Base-by-base conservation (phyloP, 352 stramenopile genomes). In the Phytophthora sansomeana region DNA sequence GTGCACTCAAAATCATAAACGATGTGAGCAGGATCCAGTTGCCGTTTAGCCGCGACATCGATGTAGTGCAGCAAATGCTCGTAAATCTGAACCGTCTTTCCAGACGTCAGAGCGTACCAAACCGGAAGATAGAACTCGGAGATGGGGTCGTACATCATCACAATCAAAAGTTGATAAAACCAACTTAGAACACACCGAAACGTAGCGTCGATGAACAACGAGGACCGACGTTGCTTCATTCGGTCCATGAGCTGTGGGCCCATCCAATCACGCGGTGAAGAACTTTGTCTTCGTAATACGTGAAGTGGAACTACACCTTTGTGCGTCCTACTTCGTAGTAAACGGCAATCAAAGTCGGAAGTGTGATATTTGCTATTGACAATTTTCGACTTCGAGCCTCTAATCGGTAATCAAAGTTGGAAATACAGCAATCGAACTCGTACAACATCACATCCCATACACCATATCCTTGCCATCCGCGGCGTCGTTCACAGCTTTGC, bases 91-190 rank as follows among this genome's bases (percentile, higher is more conserved):
- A 8, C 16, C 33, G 33, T n/a, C 10, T 38, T 38, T 38, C 33
- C 33, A 38, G 9, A 38, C 4, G 33, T 38, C 10, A 41, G 35
- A 6, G 16, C 35, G 4, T 41, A 41, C 35, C 35, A 41, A 35
- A 66, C 7, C 17, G 17, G 48, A 5, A 54, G n/a, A n/a, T 66
- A 59, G 0, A 59, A 29, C 4, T 54, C 48, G 0, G 58, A 59
- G 35, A 53, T 65, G 2, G 26, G 28, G 19, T 65, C 47, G 14
- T 52, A 58, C 21, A 62, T 42, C 55, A 63, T 63, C 9, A 66
- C 21, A 36, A 54, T 42, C 1, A 59, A 38, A 30, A 59, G 21
- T 42, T 59, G 39, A n/a, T 53, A 66, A n/a, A 66, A 58, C 13
- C 5, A 47, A 29, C 11, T 48, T 32, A 13, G 58, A 9, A 66